A percentile compares a stretch with the other conserved stretches of the same genome.
Evolutionary conservation across 352 stramenopile genomes (phyloP).

Genomic region (Peronospora farinosa): DNA sequence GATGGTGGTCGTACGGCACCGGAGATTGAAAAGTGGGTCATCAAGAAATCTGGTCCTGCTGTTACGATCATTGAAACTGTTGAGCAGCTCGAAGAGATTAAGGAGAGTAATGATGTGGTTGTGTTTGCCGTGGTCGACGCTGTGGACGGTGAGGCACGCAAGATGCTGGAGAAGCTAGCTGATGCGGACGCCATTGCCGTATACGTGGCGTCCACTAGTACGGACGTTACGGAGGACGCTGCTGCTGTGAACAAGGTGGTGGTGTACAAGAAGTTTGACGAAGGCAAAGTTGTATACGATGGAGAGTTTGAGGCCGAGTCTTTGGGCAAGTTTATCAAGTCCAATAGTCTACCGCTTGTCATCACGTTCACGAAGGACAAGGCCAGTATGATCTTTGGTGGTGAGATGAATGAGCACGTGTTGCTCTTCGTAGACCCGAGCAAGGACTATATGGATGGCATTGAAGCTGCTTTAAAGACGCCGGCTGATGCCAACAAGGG

Average conservation of each 20-base stretch:
- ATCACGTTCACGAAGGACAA: slow-evolving; percentile 88
- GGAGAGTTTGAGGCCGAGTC: slow-evolving; percentile 64
- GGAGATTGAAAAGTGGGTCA: slow-evolving; percentile 87
- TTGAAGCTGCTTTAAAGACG: slow-evolving; percentile 54
- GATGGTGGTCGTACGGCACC: slow-evolving; percentile 75
- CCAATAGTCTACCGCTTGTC: slow-evolving; percentile 84
- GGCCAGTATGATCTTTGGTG: slow-evolving; percentile 87
- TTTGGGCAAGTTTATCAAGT: slow-evolving; percentile 62
- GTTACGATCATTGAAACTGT: slow-evolving; percentile 73
- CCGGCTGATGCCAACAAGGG: slow-evolving; percentile 76
- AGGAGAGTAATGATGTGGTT: slow-evolving; percentile 79
- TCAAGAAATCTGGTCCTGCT: slow-evolving; percentile 89
- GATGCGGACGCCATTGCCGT: slow-evolving; percentile 67
- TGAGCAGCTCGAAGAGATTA: slow-evolving; percentile 69
- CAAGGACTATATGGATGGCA: slow-evolving; percentile 55
- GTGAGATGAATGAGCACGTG: slow-evolving; percentile 81
- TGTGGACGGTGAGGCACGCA: slow-evolving; percentile 63
- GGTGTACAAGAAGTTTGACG: slow-evolving; percentile 86
- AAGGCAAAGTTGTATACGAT: slow-evolving; percentile 73
- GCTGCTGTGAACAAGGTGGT: slow-evolving; percentile 57
- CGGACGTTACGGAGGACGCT: slow-evolving; percentile 52
- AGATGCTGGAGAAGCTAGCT: slow-evolving; percentile 69
- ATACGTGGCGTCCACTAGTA: slow-evolving; percentile 69
- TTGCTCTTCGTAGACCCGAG: slow-evolving; percentile 78
- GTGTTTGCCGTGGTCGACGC: slow-evolving; percentile 80